A percentile compares a stretch with the other conserved stretches of the same genome.
phyloP scores from a whole-genome alignment of 495 filamentous ascomycete genomes.

The Chaetomium tenue region DNA sequence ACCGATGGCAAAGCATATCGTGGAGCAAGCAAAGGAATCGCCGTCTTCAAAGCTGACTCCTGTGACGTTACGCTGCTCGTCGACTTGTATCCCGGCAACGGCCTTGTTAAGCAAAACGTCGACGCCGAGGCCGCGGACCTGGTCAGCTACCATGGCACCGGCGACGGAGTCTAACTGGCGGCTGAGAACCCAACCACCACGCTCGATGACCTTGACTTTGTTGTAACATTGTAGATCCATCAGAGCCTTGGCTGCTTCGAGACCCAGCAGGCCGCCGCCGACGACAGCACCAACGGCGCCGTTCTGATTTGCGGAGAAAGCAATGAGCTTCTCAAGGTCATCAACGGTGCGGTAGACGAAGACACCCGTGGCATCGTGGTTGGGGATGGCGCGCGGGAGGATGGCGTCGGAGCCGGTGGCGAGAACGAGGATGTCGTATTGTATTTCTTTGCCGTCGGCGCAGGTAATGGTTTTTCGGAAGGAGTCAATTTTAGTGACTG shows the following conservation, averaged over 20 bases:
- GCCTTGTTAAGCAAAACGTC: constrained; percentile 80
- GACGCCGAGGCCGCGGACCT: constrained; percentile 75
- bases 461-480: constrained; percentile 65
- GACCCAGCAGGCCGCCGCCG: constrained; percentile 84
- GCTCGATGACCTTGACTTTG: constrained; percentile 80
- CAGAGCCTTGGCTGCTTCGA: constrained; percentile 96
- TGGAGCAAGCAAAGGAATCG: constrained; percentile 74
- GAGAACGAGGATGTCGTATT: constrained; percentile 85
- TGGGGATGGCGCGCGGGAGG: constrained; percentile 75
- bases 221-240: constrained; percentile 79
- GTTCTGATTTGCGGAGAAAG: constrained; percentile 62
- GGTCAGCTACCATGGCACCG: constrained; percentile 78
- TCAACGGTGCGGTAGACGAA: constrained; percentile 94
- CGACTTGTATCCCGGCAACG: constrained; percentile 69
- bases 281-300: constrained; percentile 76
- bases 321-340: constrained; percentile 79
- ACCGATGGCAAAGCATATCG: constrained; percentile 91
- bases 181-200: constrained; percentile 85
- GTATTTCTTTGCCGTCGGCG: constrained; percentile 65
- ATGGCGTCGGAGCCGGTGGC: constrained; percentile 91
- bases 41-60: constrained; percentile 86
- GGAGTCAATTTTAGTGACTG: constrained; percentile 68
- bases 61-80: constrained; percentile 63
- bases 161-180: constrained; percentile 86
- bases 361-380: constrained; percentile 79